Conservation (phyloP, 2,329 filamentous ascomycete genomes). For the Botryotinia narcissicola region DNA sequence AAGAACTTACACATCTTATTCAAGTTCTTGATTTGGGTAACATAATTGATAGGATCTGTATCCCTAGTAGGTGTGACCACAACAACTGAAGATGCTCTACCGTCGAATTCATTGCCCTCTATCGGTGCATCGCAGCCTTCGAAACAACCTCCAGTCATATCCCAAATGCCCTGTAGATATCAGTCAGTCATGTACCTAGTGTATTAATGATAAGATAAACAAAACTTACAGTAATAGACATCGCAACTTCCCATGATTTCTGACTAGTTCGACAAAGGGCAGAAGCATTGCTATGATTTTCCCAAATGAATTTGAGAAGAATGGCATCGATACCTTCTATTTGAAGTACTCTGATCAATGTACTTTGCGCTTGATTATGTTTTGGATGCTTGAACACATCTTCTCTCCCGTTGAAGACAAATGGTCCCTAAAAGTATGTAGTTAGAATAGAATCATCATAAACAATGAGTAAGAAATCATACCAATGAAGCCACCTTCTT, state of each 20-base stretch:
- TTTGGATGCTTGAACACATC: conserved; percentile 10
- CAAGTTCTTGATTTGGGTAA: conserved; percentile 25
- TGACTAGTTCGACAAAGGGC: neutral
- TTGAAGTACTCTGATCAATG: conserved; percentile 6
- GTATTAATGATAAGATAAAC: neutral
- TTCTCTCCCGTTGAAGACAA: neutral
- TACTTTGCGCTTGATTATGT: conserved; percentile 1
- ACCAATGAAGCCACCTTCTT: conserved; percentile 12
- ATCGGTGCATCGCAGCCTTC: neutral
- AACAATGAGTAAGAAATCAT: neutral
- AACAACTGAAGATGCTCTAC: neutral
- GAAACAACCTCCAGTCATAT: conserved; percentile 10
- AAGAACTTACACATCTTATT: conserved; percentile 28
- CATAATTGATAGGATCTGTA: conserved; percentile 13
- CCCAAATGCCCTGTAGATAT: conserved; percentile 10
- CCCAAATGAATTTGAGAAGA: conserved; percentile 9
- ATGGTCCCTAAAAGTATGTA: neutral
- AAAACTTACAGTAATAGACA: conserved; percentile 10
- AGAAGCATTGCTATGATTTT: conserved; percentile 3
- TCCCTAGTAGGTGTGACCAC: conserved; percentile 15
- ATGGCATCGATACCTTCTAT: neutral
- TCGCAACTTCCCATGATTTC: conserved; percentile 12
- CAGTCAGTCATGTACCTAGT: neutral
- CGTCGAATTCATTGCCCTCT: neutral
- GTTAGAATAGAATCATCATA: neutral